Conservation (phyloP, 2,329 filamentous ascomycete genomes). For the Penicillium sp. region DNA sequence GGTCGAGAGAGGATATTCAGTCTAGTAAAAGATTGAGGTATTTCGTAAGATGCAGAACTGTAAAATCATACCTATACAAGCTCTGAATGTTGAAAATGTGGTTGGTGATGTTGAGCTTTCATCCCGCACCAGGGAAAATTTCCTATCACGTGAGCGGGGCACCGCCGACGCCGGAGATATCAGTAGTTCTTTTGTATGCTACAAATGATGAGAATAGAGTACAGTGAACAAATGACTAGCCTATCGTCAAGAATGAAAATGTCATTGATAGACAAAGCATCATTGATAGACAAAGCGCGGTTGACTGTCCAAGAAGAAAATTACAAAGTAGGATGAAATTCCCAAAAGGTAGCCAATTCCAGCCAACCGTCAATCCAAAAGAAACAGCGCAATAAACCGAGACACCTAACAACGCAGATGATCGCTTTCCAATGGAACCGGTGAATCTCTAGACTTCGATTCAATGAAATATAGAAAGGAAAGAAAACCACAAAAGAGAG, state of each 20-base stretch:
- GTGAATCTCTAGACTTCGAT: slow-evolving; percentile 12
- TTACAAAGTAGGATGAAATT: slow-evolving; percentile 2
- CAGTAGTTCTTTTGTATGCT: not conserved
- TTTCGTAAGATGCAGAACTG: not conserved
- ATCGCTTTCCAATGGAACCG: not conserved
- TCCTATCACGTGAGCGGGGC: slow-evolving; percentile 22
- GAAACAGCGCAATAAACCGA: not conserved
- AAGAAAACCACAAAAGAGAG: slow-evolving; percentile 24
- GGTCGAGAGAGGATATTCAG: not conserved
- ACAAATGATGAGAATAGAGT: not conserved
- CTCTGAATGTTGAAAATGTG: not conserved
- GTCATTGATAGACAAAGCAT: not conserved
- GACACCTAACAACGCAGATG: not conserved
- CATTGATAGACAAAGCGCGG: not conserved
- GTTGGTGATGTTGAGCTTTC: slow-evolving; percentile 4
- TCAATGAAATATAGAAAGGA: slow-evolving; percentile 15
- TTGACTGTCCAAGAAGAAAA: not conserved
- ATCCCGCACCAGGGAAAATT: slow-evolving; percentile 22
- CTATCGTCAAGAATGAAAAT: not conserved
- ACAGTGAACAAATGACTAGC: no score
- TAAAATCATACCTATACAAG: slow-evolving; percentile 12
- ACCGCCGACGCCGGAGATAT: not conserved
- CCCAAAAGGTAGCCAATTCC: not conserved
- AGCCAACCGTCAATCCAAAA: not conserved
- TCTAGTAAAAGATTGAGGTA: slow-evolving; percentile 12